Evolutionary conservation across 2,329 filamentous ascomycete species (phyloP).

Genomic region (Fusarium domesticum): DNA sequence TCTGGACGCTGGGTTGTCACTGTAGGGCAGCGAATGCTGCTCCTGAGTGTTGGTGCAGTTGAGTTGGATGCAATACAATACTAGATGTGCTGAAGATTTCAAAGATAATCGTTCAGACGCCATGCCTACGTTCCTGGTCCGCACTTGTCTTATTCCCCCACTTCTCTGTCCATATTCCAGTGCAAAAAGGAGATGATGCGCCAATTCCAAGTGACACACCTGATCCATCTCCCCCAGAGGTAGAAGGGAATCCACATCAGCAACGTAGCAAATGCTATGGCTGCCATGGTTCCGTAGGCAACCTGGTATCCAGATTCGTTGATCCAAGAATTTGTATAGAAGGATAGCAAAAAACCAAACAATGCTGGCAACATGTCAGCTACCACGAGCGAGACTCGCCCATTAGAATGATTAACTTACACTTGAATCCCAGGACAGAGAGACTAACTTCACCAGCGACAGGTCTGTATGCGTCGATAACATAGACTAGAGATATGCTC

Average conservation of each 20-base stretch:
- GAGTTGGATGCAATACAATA: background rate
- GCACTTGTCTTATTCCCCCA: conserved; percentile 43
- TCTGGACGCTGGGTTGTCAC: conserved; percentile 37
- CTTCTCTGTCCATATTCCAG: conserved; percentile 53
- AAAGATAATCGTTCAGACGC: background rate
- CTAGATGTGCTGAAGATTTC: background rate
- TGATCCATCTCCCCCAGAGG: conserved; percentile 49
- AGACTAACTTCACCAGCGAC: conserved; percentile 55
- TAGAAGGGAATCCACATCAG: conserved; percentile 50
- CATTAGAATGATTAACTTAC: conserved; percentile 30
- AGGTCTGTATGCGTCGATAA: conserved; percentile 56
- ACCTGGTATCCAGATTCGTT: conserved; percentile 45
- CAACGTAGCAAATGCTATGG: conserved; percentile 47
- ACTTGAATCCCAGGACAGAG: conserved; percentile 54
- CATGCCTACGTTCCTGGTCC: background rate
- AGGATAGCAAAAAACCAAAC: conserved; percentile 57
- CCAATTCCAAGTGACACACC: conserved; percentile 49
- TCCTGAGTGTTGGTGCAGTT: background rate
- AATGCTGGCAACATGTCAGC: conserved; percentile 35
- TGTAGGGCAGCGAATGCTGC: background rate
- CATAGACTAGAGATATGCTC: conserved; percentile 55
- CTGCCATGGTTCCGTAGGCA: conserved; percentile 57
- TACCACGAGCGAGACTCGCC: background rate
- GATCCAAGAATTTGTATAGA: conserved; percentile 61
- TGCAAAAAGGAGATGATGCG: conserved; percentile 42